Base-by-base conservation (phyloP, 768 basidiomycete species). In the Mycena chlorophos region DNA sequence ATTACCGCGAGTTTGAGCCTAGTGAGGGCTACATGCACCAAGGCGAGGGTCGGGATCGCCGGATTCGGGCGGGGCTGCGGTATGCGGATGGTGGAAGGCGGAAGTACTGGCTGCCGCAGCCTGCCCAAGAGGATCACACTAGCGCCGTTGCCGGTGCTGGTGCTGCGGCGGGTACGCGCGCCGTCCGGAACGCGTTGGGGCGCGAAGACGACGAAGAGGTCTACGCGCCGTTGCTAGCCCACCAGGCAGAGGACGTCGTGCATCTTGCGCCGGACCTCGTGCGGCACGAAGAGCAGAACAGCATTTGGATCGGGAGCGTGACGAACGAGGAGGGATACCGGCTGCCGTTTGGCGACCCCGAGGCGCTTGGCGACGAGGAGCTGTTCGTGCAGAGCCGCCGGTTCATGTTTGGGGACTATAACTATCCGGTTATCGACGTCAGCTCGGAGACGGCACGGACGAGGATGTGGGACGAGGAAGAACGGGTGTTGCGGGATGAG, bases 1-100 rank as follows among this genome's bases (percentile, higher is more conserved):
- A 92, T 55, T 99, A 99, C 71, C 87, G 94, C 46, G 90, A 91
- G 52, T 99, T 96, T 68, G 97, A 99, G 67, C 96, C 97, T 2
- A 91, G 89, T 37, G 95, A 97, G 67, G 95, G 94, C 2, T 84
- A 83, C 57, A 87, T 98, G 70, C 96, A 99, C 65, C 85, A 93
- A 57, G 97, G 96, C 31, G 79, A 79, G 2, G 95, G 91, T 0
- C 78, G 95, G 29, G 93, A 93, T 50, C 78, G 87, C 31, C 80
- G 97, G 2, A 96, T 98, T 53, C 79, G 87, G 39, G 97, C 97
- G 0, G 97, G 97, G 1, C 75, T 99, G 31, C 81, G 97, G 22
- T 99, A 99, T 66, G 85, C 86, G 45, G 83, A 88, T 52, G 94
- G 94, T n/a, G 97, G 96, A 1, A 83, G 85, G 67, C 78, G 79